These are phyloP conservation scores for Annulohypoxylon stygium DNA, from an alignment of 495 filamentous ascomycete genomes.

Conservation along the genomic window DNA sequence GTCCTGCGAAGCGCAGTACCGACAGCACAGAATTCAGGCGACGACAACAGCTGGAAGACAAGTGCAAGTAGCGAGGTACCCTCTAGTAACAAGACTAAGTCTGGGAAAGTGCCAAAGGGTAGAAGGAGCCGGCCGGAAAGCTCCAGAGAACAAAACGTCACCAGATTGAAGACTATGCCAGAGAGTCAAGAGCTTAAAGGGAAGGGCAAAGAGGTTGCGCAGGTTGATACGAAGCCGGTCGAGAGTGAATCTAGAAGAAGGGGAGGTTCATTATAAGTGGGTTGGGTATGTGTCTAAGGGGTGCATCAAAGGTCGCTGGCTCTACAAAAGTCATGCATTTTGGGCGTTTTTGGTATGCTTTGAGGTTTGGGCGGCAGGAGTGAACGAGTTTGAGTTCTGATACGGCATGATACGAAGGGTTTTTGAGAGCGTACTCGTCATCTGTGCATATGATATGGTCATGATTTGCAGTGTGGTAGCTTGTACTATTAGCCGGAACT, in stretches of 20 bases:
- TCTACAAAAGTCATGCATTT: conserved; percentile 27
- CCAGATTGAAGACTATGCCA: conserved; percentile 2
- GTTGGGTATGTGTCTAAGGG: neutral
- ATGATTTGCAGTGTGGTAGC: conserved; percentile 15
- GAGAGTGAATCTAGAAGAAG: conserved; percentile 30
- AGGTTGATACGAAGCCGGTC: conserved; percentile 33
- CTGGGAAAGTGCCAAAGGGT: conserved; percentile 21
- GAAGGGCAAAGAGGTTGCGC: conserved; percentile 48
- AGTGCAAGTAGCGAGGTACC: conserved; percentile 37
- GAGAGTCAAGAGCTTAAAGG: conserved; percentile 43
- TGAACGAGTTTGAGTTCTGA: conserved; percentile 5
- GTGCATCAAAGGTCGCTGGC: neutral
- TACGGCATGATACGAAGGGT: conserved; percentile 12
- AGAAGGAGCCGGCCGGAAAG: conserved; percentile 40
- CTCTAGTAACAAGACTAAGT: conserved; percentile 35
- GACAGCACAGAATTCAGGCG: conserved; percentile 58
- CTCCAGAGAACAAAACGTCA: conserved; percentile 34
- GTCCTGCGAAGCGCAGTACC: conserved; percentile 64
- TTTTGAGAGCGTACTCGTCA: conserved; percentile 23
- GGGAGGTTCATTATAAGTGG: conserved; percentile 52
- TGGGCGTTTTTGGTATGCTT: conserved; percentile 39
- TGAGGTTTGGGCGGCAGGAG: conserved; percentile 8
- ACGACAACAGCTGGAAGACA: conserved; percentile 50
- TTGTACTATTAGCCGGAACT: conserved; percentile 33
- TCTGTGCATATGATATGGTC: conserved; percentile 20